phyloP scores from a whole-genome alignment of 805 yeast species.

The Millerago galiae region DNA sequence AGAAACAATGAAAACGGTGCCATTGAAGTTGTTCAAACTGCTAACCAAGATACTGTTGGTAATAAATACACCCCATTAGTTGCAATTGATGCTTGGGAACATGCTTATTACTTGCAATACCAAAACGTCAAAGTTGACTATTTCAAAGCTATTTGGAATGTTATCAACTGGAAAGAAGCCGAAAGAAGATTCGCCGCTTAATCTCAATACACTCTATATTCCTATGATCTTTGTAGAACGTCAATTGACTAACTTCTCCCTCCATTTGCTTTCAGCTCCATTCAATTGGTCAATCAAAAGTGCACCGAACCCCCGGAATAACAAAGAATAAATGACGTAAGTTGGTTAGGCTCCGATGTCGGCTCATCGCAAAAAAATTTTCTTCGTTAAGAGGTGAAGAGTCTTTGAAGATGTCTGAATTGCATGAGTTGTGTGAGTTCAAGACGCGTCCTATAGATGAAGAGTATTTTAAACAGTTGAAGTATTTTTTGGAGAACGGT shows the following conservation, averaged over 20 bases:
- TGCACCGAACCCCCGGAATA: neutral
- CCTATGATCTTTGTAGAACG: neutral
- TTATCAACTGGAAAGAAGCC: slow-evolving; percentile 90
- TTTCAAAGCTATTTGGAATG: slow-evolving; percentile 92
- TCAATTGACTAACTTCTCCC: neutral
- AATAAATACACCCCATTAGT: slow-evolving; percentile 59
- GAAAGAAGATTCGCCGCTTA: slow-evolving; percentile 53
- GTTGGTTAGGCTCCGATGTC: slow-evolving; percentile 1
- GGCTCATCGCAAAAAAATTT: slow-evolving; percentile 6
- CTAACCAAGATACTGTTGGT: slow-evolving; percentile 85
- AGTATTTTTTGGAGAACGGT: slow-evolving; percentile 47
- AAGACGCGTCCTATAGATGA: slow-evolving; percentile 44
- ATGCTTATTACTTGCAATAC: slow-evolving; percentile 91
- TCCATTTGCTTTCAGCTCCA: neutral
- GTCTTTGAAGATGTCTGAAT: slow-evolving; percentile 48
- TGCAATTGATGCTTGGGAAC: slow-evolving; percentile 96
- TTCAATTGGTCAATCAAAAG: neutral
- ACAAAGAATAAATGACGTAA: no score
- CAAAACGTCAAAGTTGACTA: slow-evolving; percentile 87
- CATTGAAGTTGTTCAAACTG: slow-evolving; percentile 72
- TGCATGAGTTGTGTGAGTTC: slow-evolving; percentile 58
- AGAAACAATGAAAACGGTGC: slow-evolving; percentile 72
- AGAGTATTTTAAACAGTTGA: slow-evolving; percentile 38
- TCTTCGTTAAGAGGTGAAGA: neutral
- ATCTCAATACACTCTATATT: neutral